Percentiles rank a stretch among this genome's conserved stretches.
These are phyloP conservation scores for Mortierella sp. DNA, from an alignment of 371 early-diverging fungal species.

Conservation along the genomic window DNA sequence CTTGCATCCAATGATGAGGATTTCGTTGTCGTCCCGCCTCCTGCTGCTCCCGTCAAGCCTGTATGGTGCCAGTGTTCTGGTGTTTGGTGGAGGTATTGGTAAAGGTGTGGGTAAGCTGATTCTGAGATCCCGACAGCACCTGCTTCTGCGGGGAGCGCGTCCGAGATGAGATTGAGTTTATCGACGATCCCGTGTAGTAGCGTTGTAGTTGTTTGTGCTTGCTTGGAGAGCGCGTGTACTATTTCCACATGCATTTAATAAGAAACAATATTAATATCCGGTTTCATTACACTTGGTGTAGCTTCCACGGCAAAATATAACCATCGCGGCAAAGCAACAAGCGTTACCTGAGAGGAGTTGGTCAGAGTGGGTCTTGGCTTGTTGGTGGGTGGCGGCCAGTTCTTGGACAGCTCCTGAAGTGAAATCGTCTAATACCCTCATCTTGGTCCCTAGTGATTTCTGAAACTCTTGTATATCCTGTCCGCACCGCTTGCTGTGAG, in stretches of 20 bases:
- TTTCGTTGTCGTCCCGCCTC: neutral
- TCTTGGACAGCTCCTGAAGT: constrained; percentile 36
- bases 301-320: neutral
- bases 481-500: constrained; percentile 40
- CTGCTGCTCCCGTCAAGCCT: neutral
- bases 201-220: constrained; percentile 29
- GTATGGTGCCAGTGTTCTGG: neutral
- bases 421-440: constrained; percentile 29
- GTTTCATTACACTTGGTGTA: neutral
- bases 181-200: constrained; percentile 36
- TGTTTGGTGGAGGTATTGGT: constrained; percentile 22
- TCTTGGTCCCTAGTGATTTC: constrained; percentile 27
- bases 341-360: constrained; percentile 43
- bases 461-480: constrained; percentile 46
- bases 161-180: constrained; percentile 25
- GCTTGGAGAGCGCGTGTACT: constrained; percentile 46
- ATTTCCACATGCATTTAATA: neutral
- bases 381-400: constrained; percentile 29
- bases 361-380: constrained; percentile 34
- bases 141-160: constrained; percentile 17
- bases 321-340: neutral
- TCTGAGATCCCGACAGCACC: constrained; percentile 6
- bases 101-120: constrained; percentile 28
- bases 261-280: neutral
- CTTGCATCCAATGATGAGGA: too few relatives aligned